A percentile compares a stretch with the other conserved stretches of the same genome.
phyloP scores from a whole-genome alignment of 805 yeast species.

The Cyberlindnera veronae region DNA sequence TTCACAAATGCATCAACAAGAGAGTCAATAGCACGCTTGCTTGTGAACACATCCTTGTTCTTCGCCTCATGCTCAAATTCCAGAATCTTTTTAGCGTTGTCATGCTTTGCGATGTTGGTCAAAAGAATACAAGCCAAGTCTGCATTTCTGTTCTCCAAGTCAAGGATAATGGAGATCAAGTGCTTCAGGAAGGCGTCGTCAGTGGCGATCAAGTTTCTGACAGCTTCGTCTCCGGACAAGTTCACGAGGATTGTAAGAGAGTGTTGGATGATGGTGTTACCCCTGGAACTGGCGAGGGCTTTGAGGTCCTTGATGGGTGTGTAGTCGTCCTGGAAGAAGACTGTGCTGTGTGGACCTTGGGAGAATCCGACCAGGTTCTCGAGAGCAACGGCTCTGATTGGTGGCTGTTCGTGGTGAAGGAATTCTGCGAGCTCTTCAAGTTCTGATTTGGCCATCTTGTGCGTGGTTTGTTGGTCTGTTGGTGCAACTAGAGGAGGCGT shows the following conservation, averaged over 20 bases:
- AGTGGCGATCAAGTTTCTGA: slow-evolving; percentile 62
- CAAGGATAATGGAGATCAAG: slow-evolving; percentile 48
- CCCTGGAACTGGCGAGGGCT: slow-evolving; percentile 52
- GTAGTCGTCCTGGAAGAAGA: slow-evolving; percentile 68
- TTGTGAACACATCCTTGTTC: slow-evolving; percentile 51
- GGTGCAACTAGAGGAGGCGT: no score
- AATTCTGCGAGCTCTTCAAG: slow-evolving; percentile 63
- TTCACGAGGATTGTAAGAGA: slow-evolving; percentile 81
- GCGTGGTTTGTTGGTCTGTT: neutral
- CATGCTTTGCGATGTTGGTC: slow-evolving; percentile 81
- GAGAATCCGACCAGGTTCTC: slow-evolving; percentile 82
- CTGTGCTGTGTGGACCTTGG: slow-evolving; percentile 58
- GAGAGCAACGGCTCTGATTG: slow-evolving; percentile 78
- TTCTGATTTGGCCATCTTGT: slow-evolving; percentile 30
- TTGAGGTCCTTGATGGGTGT: slow-evolving; percentile 73
- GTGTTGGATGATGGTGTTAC: slow-evolving; percentile 54
- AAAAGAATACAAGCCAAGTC: slow-evolving; percentile 82
- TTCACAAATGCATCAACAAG: slow-evolving; percentile 86
- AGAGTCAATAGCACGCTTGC: slow-evolving; percentile 64
- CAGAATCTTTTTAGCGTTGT: slow-evolving; percentile 53
- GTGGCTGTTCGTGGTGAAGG: slow-evolving; percentile 76
- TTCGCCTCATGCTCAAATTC: slow-evolving; percentile 32
- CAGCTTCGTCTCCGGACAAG: slow-evolving; percentile 63
- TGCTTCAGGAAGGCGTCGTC: slow-evolving; percentile 55
- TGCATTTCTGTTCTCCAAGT: slow-evolving; percentile 59